A percentile compares a stretch with the other conserved stretches of the same genome.
phyloP scores from a whole-genome alignment of 352 stramenopile genomes.

The Phytophthora cactorum region DNA sequence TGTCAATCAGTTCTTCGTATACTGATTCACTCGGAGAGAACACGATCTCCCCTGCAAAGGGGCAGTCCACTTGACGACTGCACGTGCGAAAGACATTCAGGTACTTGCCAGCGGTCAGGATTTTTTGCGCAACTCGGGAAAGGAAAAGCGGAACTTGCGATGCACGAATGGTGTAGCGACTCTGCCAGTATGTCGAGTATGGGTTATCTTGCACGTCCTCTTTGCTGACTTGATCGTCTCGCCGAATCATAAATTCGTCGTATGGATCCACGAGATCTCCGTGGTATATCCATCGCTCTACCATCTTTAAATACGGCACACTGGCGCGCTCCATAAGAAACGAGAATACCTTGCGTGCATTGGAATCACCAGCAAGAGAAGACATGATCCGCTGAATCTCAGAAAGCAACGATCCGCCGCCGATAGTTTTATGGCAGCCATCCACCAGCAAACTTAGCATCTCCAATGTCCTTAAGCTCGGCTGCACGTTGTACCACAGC shows the following conservation, averaged over 20 bases:
- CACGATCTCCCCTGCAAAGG: conserved; percentile 73
- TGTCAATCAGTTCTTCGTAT: conserved; percentile 88
- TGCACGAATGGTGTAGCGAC: conserved; percentile 80
- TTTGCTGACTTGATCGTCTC: conserved; percentile 79
- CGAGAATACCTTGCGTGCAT: conserved; percentile 76
- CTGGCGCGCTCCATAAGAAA: conserved; percentile 87
- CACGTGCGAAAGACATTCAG: conserved; percentile 92
- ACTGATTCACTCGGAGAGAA: conserved; percentile 69
- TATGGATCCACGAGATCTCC: conserved; percentile 92
- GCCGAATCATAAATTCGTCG: conserved; percentile 92
- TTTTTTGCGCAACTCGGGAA: conserved; percentile 74
- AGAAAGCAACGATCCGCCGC: conserved; percentile 93
- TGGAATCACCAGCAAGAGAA: conserved; percentile 79
- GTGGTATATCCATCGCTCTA: conserved; percentile 91
- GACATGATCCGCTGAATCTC: conserved; percentile 88
- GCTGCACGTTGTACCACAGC: conserved; percentile 93
- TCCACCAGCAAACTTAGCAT: conserved; percentile 89
- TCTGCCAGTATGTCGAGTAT: conserved; percentile 92
- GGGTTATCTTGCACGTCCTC: conserved; percentile 88
- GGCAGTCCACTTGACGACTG: conserved; percentile 77
- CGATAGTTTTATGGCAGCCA: conserved; percentile 71
- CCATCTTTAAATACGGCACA: conserved; percentile 91
- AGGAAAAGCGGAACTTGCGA: conserved; percentile 88
- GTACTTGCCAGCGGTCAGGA: conserved; percentile 93
- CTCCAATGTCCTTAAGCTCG: conserved; percentile 92